Percentiles rank a stretch among this genome's conserved stretches.
These are phyloP conservation scores for Lachancea quebecensis DNA, from an alignment of 805 yeast species.

Conservation along the genomic window DNA sequence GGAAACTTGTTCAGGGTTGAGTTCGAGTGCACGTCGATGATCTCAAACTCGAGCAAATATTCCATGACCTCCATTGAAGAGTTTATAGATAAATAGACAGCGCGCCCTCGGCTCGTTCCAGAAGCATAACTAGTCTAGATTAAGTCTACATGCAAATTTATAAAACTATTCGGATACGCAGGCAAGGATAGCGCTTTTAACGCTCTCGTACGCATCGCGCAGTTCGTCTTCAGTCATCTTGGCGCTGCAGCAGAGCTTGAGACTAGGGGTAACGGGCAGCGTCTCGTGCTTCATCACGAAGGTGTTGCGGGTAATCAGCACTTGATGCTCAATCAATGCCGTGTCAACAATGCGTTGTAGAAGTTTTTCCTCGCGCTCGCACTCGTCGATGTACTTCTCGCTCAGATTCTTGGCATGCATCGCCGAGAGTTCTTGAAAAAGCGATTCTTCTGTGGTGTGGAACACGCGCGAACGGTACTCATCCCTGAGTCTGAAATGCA, in stretches of 20 bases:
- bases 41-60: background rate
- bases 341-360: conserved; percentile 61
- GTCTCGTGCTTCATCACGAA: conserved; percentile 65
- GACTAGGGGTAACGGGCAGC: conserved; percentile 58
- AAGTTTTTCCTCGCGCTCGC: conserved; percentile 47
- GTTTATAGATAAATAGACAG: background rate
- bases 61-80: background rate
- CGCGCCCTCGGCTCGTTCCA: background rate
- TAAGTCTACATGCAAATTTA: background rate
- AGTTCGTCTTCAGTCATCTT: conserved; percentile 42
- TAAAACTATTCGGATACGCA: background rate
- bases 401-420: conserved; percentile 30
- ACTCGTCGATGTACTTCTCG: conserved; percentile 30
- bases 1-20: conserved; percentile 8
- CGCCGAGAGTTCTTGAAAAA: conserved; percentile 20
- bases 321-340: conserved; percentile 42
- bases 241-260: conserved; percentile 45
- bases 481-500: conserved; percentile 56
- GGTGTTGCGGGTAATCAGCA: conserved; percentile 60
- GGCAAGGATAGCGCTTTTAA: conserved; percentile 27
- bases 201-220: conserved; percentile 35
- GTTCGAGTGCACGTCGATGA: conserved; percentile 5
- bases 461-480: conserved; percentile 30
- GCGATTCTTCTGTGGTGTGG: conserved; percentile 22
- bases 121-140: background rate